Base-by-base conservation (phyloP, 179 eudicot genomes). In the Nepenthes alata region DNA sequence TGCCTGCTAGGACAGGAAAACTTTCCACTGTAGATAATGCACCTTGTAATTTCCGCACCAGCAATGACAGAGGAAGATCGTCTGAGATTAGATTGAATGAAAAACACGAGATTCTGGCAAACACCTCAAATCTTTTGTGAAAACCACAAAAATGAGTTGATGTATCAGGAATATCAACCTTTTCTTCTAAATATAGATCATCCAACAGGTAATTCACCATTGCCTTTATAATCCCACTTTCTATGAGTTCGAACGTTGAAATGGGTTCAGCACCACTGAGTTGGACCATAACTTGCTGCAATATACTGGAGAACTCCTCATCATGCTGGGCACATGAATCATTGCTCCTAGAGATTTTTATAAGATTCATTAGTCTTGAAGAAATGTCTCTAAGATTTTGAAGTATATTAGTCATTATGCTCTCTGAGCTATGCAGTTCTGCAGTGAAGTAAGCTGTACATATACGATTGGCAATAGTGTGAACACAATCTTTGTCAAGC, bases 241-340 rank as follows among this genome's bases (percentile, higher is more conserved):
- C 98, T 53, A 93, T 74, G 61, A 93, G 81, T 59, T 89, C 98
- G 81, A 93, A 93, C 64, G 95, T 89, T 44, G 98, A 93, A 67
- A 89, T 79, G 35, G 83, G 73, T 71, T 80, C 91, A 57, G 63
- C 70, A 57, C 89, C 93, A 71, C 79, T 77, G 41, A 93, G 71
- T 68, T 75, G 79, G 8, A 64, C 77, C 82, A 89, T 71, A 25
- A 86, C 80, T 69, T 78, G 74, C 65, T 71, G 74, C 76, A 93
- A 61, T 52, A 83, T 67, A 63, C 58, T 15, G 61, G 59, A 58
- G 14, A 84, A 81, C 55, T 70, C 80, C 70, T 83, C 90, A 66
- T 86, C 85, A 62, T 70, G 63, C 59, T 70, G 72, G 58, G 47
- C 60, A 64, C 62, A 49, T 53, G 65, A 65, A 60, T 50, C 80